A percentile compares a stretch with the other conserved stretches of the same genome.
Evolutionary conservation across 2,329 filamentous ascomycete genomes (phyloP).

Genomic region (Stemphylium lycopersici): DNA sequence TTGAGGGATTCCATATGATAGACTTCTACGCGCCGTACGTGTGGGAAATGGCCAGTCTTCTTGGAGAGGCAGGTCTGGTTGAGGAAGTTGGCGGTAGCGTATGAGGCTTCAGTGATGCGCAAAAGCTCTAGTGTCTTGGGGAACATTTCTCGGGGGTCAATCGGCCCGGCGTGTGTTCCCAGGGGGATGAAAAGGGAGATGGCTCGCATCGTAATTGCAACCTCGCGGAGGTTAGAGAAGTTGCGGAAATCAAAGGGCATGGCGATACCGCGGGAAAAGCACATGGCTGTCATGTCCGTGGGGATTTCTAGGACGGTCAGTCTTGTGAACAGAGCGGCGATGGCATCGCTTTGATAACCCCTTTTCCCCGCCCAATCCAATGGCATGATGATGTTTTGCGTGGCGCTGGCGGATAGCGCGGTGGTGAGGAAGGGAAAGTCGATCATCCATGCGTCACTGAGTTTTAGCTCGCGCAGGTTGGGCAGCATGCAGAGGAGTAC

Average conservation of each 20-base stretch:
- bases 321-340: background rate
- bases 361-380: too few relatives aligned
- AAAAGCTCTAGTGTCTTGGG: constrained; percentile 19
- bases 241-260: constrained; percentile 12
- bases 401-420: background rate
- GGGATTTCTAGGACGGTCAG: constrained; percentile 18
- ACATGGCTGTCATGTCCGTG: constrained; percentile 11
- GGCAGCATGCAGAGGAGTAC: constrained; percentile 15
- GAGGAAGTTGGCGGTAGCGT: constrained; percentile 7
- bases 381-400: too few relatives aligned
- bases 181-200: background rate
- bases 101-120: constrained; percentile 20
- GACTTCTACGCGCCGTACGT: constrained; percentile 17
- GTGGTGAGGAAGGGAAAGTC: constrained; percentile 21
- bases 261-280: background rate
- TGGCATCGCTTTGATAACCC: constrained; percentile 6
- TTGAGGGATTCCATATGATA: constrained; percentile 6
- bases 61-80: constrained; percentile 14
- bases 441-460: constrained; percentile 21
- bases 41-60: constrained; percentile 2
- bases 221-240: constrained; percentile 15
- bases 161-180: too few relatives aligned
- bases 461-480: constrained; percentile 15
- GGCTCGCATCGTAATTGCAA: constrained; percentile 21
- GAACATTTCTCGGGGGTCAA: constrained; percentile 13